Evolutionary conservation across 768 basidiomycete genomes (phyloP), one percentile per base, ranked within the genome.

Genomic region (Mycena filopes): DNA sequence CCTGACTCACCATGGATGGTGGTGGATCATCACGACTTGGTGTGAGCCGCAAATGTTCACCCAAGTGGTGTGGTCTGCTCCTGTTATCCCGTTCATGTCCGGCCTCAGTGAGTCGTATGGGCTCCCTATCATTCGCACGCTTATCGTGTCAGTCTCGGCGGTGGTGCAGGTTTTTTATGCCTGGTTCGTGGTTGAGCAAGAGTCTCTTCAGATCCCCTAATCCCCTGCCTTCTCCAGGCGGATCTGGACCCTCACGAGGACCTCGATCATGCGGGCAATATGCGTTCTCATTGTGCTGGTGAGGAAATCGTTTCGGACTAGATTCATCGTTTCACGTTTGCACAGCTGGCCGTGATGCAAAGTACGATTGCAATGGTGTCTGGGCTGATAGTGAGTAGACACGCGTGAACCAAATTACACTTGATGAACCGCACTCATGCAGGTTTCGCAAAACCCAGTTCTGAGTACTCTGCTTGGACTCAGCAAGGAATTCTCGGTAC

Each of bases 131-230:
- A n/a, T 28, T 11, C 7, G 15, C 12, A n/a, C 18, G 11, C 33
- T 9, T 15, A 31, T 33, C 31, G 31, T 45, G 4, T 16, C 5
- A 63, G 61, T 63, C 29, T 20, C 51, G 2, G 36, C 25, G 1
- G 55, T 26, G 1, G 61, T 55, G 3, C 61, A 63, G 16, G 48
- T 55, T 3, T 63, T 63, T 49, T 63, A 63, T 40, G 23, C 61
- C 8, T 63, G 51, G 61, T 63, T 15, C 43, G 31, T 33, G 11
- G 0, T 25, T 11, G n/a, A n/a, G 18, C 25, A 36, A n/a, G 21
- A 5, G 25, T 45, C 18, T 26, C 6, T n/a, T n/a, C n/a, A n/a
- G n/a, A 33, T 28, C 21, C 48, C 15, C 23, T n/a, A 16, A 25
- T 26, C 5, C 16, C 28, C 21, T 45, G n/a, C n/a, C n/a, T n/a